Evolutionary conservation across 768 basidiomycete genomes (phyloP), one percentile per base, ranked within the genome.

Genomic region (Glaciozyma martinii): DNA sequence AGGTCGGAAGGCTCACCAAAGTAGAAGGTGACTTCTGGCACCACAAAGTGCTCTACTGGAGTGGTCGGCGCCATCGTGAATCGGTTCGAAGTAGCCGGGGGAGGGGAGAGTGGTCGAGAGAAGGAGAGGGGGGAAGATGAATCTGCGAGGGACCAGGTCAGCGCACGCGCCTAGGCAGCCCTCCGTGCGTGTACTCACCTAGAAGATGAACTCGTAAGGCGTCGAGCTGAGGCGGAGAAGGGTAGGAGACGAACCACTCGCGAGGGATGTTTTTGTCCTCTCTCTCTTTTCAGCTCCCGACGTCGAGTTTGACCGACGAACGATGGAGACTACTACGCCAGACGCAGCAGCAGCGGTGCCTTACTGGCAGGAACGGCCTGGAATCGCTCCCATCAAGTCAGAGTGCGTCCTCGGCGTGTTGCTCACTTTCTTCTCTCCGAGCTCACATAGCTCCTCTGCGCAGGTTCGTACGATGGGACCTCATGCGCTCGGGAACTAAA

Each of bases 401-500:
- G 59, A 59, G 59, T 59, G 15, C 21, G 59, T 18, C 46, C 12
- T n/a, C 30, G n/a, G 15, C 49, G 19, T 25, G 5, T 21, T 21
- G 32, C 19, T 10, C 16, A n/a, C 56, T 21, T 16, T 21, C 1
- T 19, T 33, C 43, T 32, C 8, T 32, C 23, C 15, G 18, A 54
- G 19, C 43, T 19, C n/a, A 46, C 52, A 37, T n/a, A 60, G 23
- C 56, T 27, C 12, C 56, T 52, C 18, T 23, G 56, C 47, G 3
- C 56, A 65, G 67, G 30, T 62, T 43, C 40, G 66, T 71, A 0
- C 58, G 62, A 8, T 70, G 69, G 69, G 25, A 66, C 57, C 66
- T 66, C 49, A 54, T 70, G 60, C 37, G 55, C 23, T 60, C 58
- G 53, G 23, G 5, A 13, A 7, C 37, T 19, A 4, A 23, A 13